Evolutionary conservation across 768 basidiomycete genomes (phyloP), one percentile per base, ranked within the genome.

Genomic region (Steccherinum ochraceum): DNA sequence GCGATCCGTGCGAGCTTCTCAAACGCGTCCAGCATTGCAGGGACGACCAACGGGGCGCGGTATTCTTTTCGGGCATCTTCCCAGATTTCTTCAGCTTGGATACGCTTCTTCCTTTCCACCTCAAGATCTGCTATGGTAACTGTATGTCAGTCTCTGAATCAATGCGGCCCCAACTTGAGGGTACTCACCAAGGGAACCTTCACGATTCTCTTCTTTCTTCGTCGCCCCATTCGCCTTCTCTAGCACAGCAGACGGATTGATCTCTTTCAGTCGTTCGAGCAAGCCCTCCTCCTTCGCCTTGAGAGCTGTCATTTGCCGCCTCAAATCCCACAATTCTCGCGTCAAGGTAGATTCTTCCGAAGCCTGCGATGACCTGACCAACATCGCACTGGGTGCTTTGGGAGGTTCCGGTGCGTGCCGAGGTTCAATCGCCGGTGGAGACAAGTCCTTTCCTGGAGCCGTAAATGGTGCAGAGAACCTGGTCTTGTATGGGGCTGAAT

Each of bases 11-110:
- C 60, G 30, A 67, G 47, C 40, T 57, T 55, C 44, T 60, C 49
- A 56, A 66, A 65, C 26, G 64, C 67, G 40, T 68, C 64, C 51
- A 63, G 48, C 49, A 68, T 60, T 18, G 67, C 64, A 7, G 67
- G 67, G 3, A 67, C 61, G 12, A 66, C 56, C 51, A 66, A 58
- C 26, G 65, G 67, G 49, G 55, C 54, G 4, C 42, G 49, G 39
- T 53, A 53, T 44, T 68, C 67, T 35, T 60, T 50, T n/a, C 55
- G 52, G n/a, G 57, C 55, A 48, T 64, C 61, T 46, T 56, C 58
- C n/a, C 59, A 41, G 25, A 58, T 48, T 44, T 48, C 52, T 51
- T 61, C 12, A 65, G 21, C 21, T 43, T 11, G 41, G 5, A 10
- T 43, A n/a, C 41, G 41, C 41, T 43, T 43, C 11, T 43, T 18